Base-by-base conservation (phyloP, 2,329 filamentous ascomycete genomes). In the Endoconidiophora polonica region DNA sequence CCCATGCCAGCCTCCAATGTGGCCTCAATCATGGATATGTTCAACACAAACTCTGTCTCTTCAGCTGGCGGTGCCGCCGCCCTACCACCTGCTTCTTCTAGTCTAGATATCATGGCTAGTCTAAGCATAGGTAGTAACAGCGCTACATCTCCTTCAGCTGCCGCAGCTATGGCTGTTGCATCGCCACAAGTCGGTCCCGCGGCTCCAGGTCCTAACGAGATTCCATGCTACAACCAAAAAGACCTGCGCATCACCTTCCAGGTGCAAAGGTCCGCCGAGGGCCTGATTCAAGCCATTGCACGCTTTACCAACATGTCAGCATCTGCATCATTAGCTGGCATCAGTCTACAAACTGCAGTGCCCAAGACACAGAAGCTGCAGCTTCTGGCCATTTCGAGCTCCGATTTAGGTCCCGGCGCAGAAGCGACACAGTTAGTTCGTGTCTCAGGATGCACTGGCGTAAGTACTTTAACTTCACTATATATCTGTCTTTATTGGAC, bases 301-400 rank as follows among this genome's bases (percentile, higher is more conserved):
- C 79, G 80, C 6, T 98, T 98, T 71, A 77, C 76, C 38, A 96
- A 96, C 63, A 75, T 68, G 0, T 82, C 80, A 12, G 71, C 72
- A 52, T 77, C 81, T 26, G 73, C 72, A 12, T 67, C 69, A 12
- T 70, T 96, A 45, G 79, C 79, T 14, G 77, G 75, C 43, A 84
- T 96, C 26, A 86, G 85, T 23, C 65, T 98, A 56, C 91, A 98
- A 64, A 91, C 90, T 41, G 91, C 91, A 1, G 91, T 98, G 49
- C 91, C 91, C 6, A 98, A 96, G 67, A 86, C 84, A 42, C 91
- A 98, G 66, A 94, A 91, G 63, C 67, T 98, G 59, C 87, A 95
- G 62, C 68, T 98, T 56, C 82, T 93, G 62, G 86, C 82, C 52
- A 94, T 98, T 57, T 94, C 86, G 57, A 85, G 77, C 56, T 68